A percentile compares a stretch with the other conserved stretches of the same genome.
Evolutionary conservation across 352 stramenopile species (phyloP).

Genomic region (Globisporangium emineosum): DNA sequence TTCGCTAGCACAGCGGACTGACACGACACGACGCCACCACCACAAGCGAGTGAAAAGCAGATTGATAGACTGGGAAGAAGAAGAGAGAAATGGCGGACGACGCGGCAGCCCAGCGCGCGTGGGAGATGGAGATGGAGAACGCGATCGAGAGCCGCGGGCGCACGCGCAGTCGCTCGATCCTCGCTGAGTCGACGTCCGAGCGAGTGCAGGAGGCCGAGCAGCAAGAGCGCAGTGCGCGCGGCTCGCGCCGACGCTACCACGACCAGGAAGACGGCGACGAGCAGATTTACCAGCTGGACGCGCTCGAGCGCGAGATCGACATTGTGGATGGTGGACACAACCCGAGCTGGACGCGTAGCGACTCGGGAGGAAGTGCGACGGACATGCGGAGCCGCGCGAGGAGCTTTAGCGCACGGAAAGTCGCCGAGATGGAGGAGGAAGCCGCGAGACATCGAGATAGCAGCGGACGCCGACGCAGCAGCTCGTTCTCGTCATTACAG

Average conservation of each 20-base stretch:
- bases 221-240: slow-evolving; percentile 1
- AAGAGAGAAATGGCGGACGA: slow-evolving; percentile 31
- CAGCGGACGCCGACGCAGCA: slow-evolving; percentile 48
- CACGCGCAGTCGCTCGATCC: slow-evolving; percentile 77
- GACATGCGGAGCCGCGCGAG: slow-evolving; percentile 30
- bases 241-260: slow-evolving; percentile 11
- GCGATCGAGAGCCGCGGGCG: slow-evolving; percentile 68
- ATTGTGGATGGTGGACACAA: slow-evolving; percentile 34
- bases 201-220: neutral
- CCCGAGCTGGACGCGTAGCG: slow-evolving; percentile 28
- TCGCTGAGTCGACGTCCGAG: slow-evolving; percentile 43
- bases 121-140: slow-evolving; percentile 83
- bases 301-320: slow-evolving; percentile 25
- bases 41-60: neutral
- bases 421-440: slow-evolving; percentile 31
- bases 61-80: neutral
- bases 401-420: slow-evolving; percentile 48
- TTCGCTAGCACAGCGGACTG: neutral
- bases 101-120: slow-evolving; percentile 44
- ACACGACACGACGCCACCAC: neutral
- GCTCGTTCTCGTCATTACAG: slow-evolving; percentile 58
- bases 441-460: slow-evolving; percentile 1
- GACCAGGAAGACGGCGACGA: slow-evolving; percentile 11
- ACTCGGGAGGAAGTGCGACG: slow-evolving; percentile 17
- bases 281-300: slow-evolving; percentile 11